Percentiles rank a stretch among this genome's conserved stretches.
These are phyloP conservation scores for Leccinum obscurum DNA, from an alignment of 768 basidiomycete species.

Conservation along the genomic window DNA sequence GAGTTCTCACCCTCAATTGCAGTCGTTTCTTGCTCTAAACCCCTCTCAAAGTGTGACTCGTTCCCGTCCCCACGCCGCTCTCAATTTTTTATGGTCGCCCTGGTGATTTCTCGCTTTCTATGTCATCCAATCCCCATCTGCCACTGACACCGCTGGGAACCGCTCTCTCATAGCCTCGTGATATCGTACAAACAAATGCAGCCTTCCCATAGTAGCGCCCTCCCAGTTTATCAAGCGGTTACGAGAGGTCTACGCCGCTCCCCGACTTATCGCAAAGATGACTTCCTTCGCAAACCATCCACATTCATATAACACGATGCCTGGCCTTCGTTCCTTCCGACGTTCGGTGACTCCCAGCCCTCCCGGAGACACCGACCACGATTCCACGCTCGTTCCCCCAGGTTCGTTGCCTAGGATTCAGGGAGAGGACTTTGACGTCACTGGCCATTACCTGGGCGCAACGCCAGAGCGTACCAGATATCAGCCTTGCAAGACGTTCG, in stretches of 20 bases:
- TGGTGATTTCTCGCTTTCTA: conserved; percentile 26
- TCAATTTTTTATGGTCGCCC: conserved; percentile 18
- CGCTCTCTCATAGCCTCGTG: conserved; percentile 22
- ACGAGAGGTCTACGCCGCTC: background rate
- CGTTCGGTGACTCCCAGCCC: conserved; percentile 34
- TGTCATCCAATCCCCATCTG: background rate
- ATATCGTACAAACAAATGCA: background rate
- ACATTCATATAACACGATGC: conserved; percentile 27
- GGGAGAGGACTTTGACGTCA: conserved; percentile 17
- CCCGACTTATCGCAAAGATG: conserved; percentile 30
- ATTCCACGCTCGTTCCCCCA: conserved; percentile 1
- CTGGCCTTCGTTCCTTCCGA: conserved; percentile 35
- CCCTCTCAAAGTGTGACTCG: too few species aligned
- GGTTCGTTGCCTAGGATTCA: background rate
- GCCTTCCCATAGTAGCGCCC: background rate
- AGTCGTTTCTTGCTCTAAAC: too few species aligned
- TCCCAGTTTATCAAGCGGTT: background rate
- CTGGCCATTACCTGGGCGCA: background rate
- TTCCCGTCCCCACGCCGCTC: too few species aligned
- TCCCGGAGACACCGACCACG: conserved; percentile 38
- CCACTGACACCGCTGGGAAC: conserved; percentile 21
- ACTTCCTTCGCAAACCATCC: conserved; percentile 43
- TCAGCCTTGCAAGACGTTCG: conserved; percentile 46
- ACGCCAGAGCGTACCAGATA: conserved; percentile 14
- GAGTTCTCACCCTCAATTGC: too few species aligned